These are phyloP conservation scores for Saraca asoca DNA, from an alignment of 331 rosid genomes.

Conservation along the genomic window DNA sequence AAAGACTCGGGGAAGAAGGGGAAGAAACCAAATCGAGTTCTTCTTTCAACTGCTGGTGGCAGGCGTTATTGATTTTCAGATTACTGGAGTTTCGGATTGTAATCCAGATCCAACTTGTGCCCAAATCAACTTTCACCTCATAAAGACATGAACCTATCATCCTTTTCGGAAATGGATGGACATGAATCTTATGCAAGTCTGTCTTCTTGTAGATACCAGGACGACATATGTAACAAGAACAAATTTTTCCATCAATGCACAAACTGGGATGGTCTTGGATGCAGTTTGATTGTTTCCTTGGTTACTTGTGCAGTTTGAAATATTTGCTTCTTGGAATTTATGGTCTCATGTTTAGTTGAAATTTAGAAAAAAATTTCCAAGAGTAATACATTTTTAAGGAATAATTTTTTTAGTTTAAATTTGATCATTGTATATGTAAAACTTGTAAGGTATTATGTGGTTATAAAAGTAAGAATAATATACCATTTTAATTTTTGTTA, in stretches of 20 bases:
- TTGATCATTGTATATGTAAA: too few relatives aligned
- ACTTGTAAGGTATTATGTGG: too few relatives aligned
- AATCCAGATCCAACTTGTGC: not conserved
- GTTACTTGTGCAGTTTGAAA: not conserved
- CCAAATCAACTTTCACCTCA: not conserved
- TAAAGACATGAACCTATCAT: too few relatives aligned
- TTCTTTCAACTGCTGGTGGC: constrained; percentile 84
- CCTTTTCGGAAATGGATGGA: not conserved
- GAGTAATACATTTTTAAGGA: too few relatives aligned
- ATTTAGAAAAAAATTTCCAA: too few relatives aligned
- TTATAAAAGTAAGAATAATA: too few relatives aligned
- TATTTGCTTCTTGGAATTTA: too few relatives aligned
- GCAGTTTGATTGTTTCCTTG: constrained; percentile 6
- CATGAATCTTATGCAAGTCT: constrained; percentile 29
- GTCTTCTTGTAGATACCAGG: constrained; percentile 34
- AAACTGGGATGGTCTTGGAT: too few relatives aligned
- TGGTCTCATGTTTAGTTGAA: too few relatives aligned
- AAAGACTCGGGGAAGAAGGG: constrained; percentile 85
- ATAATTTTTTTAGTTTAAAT: too few relatives aligned
- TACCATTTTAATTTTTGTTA: too few relatives aligned
- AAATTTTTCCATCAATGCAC: constrained; percentile 35
- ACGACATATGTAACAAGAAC: constrained; percentile 31
- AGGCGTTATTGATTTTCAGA: constrained; percentile 76
- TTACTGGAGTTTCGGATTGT: too few relatives aligned
- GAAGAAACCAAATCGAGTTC: constrained; percentile 75